phyloP scores from a whole-genome alignment of 2,329 filamentous ascomycete species.

The Aspergillus clavatus region DNA sequence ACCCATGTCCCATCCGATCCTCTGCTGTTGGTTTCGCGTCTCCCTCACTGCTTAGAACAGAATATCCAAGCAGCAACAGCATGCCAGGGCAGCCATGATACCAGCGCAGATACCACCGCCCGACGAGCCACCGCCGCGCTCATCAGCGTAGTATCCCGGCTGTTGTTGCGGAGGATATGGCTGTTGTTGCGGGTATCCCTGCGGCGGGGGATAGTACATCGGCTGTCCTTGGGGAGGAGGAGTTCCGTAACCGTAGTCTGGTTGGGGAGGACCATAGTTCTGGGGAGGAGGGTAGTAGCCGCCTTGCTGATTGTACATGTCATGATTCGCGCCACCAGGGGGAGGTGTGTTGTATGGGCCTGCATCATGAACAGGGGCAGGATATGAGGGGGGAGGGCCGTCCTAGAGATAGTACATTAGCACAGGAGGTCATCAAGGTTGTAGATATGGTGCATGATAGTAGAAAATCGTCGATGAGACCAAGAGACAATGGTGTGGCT shows the following conservation, averaged over 20 bases:
- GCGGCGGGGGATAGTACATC: conserved; percentile 39
- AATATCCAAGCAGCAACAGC: conserved; percentile 49
- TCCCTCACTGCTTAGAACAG: conserved; percentile 29
- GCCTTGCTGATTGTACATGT: conserved; percentile 32
- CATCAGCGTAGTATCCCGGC: conserved; percentile 36
- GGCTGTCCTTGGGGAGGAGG: conserved; percentile 21
- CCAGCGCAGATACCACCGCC: conserved; percentile 44
- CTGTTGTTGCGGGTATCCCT: conserved; percentile 33
- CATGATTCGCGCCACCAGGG: conserved; percentile 26
- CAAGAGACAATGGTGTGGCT: background rate
- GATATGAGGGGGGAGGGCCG: conserved; percentile 37
- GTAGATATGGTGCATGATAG: background rate
- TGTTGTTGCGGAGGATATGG: conserved; percentile 37
- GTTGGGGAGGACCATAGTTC: conserved; percentile 27
- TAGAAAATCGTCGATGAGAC: background rate
- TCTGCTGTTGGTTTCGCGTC: too few species aligned
- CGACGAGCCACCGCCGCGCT: conserved; percentile 26
- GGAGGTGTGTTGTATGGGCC: conserved; percentile 25
- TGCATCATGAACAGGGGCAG: conserved; percentile 30
- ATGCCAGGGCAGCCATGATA: conserved; percentile 44
- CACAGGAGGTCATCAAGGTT: background rate
- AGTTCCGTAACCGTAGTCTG: conserved; percentile 24
- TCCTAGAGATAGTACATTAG: conserved; percentile 17
- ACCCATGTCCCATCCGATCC: too few species aligned
- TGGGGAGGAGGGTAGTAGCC: conserved; percentile 25